A percentile compares a stretch with the other conserved stretches of the same genome.
phyloP scores from a whole-genome alignment of 352 stramenopile species.

The Globisporangium solare region DNA sequence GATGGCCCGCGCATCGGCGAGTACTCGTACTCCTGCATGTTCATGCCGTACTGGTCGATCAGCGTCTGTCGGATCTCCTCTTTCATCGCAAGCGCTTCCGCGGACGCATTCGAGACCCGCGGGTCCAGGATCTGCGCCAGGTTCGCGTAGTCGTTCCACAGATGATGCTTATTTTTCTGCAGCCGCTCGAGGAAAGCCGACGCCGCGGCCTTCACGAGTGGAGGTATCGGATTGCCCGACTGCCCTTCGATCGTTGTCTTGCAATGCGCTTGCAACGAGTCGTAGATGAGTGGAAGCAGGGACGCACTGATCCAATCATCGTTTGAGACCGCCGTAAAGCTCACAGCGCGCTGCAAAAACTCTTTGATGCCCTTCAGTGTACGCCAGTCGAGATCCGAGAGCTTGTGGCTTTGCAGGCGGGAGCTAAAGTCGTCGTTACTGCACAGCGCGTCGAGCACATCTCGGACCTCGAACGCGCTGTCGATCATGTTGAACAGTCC shows the following conservation, averaged over 20 bases:
- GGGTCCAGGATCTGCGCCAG: slow-evolving; percentile 12
- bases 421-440: not conserved
- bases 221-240: not conserved
- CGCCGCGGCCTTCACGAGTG: slow-evolving; percentile 1
- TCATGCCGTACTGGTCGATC: slow-evolving; percentile 3
- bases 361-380: slow-evolving; percentile 11
- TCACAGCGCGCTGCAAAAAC: slow-evolving; percentile 4
- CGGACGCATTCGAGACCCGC: slow-evolving; percentile 9
- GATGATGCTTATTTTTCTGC: not conserved
- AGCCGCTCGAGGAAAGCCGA: slow-evolving; percentile 1
- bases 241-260: slow-evolving; percentile 7
- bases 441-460: slow-evolving; percentile 5
- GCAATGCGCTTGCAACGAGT: slow-evolving; percentile 13
- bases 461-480: slow-evolving; percentile 2
- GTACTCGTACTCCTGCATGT: slow-evolving; percentile 1
- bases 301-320: slow-evolving; percentile 9
- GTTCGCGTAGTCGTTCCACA: slow-evolving; percentile 9
- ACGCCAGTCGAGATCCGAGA: slow-evolving; percentile 4
- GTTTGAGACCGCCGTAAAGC: slow-evolving; percentile 1
- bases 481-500: slow-evolving; percentile 10
- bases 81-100: slow-evolving; percentile 7
- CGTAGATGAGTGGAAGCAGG: slow-evolving; percentile 12
- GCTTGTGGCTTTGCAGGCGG: not conserved
- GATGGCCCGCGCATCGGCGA: not conserved
- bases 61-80: slow-evolving; percentile 5